Base-by-base conservation (phyloP, 768 basidiomycete genomes). In the Agaricus blazei region DNA sequence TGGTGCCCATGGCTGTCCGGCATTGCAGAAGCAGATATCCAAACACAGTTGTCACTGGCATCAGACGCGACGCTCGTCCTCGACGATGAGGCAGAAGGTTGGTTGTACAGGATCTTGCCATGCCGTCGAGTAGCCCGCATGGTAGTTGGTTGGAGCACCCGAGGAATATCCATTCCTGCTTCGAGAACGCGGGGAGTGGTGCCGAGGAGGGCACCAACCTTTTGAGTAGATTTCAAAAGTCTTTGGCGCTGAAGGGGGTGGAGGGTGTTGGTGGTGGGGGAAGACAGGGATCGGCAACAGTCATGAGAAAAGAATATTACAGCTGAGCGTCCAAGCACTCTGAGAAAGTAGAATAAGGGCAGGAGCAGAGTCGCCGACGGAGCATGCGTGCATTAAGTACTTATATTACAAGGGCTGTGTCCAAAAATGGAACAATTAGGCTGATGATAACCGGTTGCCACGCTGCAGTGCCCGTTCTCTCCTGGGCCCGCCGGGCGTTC, bases 201-300 rank as follows among this genome's bases (percentile, higher is more conserved):
- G 1, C 85, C 84, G 3, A 85, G 68, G 3, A 86, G 63, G 14
- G 77, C 74, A 9, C 74, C 74, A 27, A 87, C 74, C 65, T 85
- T 86, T 58, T 76, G 74, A 9, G 81, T 78, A 0, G 83, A 79
- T 43, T 79, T 79, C 41, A 84, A 68, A n/a, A 85, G 76, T 41
- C 78, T 79, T 3, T 72, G 60, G 4, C 83, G 79, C 40, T 84
- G 74, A 9, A 72, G 61, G 0, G 64, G 64, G 19, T 75, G 71
- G 31, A 82, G 74, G 5, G 68, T 69, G 67, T 83, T 83, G 26
- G 72, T 67, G 8, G 82, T 83, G 0, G 80, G 74, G 83, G 81
- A 19, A 67, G 67, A 19, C 62, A 28, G 41, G 63, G 54, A 9
- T 52, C 52, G 34, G 43, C 14, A 46, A 36, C 28, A 40, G 52